These are phyloP conservation scores for Phytophthora europaea DNA, from an alignment of 352 stramenopile genomes.

Conservation along the genomic window DNA sequence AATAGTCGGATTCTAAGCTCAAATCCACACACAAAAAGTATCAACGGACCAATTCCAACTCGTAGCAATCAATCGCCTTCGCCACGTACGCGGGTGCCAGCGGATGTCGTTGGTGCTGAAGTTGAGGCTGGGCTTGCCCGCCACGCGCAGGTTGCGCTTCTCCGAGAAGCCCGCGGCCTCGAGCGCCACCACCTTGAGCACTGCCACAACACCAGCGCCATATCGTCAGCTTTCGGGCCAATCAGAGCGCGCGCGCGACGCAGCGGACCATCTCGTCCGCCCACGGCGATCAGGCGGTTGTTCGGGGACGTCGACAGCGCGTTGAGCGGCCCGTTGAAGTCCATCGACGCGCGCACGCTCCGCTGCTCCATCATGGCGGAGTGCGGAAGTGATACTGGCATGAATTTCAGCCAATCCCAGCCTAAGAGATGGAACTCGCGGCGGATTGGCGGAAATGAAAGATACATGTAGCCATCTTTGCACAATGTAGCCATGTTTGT, in stretches of 20 bases:
- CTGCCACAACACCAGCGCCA: conserved; percentile 33
- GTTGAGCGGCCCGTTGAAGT: conserved; percentile 89
- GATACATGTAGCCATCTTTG: conserved; percentile 1
- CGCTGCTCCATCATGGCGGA: conserved; percentile 39
- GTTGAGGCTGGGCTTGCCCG: conserved; percentile 84
- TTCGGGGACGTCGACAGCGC: conserved; percentile 86
- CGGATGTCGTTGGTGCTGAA: conserved; percentile 93
- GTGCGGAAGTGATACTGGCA: conserved; percentile 2
- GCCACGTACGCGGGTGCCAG: conserved; percentile 83
- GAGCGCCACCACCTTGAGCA: conserved; percentile 88
- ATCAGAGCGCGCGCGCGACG: conserved; percentile 4
- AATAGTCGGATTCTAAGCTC: conserved; percentile 75
- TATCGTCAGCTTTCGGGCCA: conserved; percentile 1
- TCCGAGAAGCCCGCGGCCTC: conserved; percentile 82
- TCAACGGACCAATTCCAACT: background rate
- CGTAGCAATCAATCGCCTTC: background rate
- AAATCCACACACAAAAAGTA: conserved; percentile 2
- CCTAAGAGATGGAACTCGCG: background rate
- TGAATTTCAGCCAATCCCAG: conserved; percentile 32
- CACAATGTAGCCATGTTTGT: background rate
- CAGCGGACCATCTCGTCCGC: conserved; percentile 76
- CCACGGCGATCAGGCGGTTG: conserved; percentile 85
- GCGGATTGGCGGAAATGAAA: conserved; percentile 27
- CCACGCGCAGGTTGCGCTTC: conserved; percentile 85
- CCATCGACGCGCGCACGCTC: conserved; percentile 86